These are phyloP conservation scores for Polyporus arcularius DNA, from an alignment of 768 basidiomycete genomes.

Conservation along the genomic window DNA sequence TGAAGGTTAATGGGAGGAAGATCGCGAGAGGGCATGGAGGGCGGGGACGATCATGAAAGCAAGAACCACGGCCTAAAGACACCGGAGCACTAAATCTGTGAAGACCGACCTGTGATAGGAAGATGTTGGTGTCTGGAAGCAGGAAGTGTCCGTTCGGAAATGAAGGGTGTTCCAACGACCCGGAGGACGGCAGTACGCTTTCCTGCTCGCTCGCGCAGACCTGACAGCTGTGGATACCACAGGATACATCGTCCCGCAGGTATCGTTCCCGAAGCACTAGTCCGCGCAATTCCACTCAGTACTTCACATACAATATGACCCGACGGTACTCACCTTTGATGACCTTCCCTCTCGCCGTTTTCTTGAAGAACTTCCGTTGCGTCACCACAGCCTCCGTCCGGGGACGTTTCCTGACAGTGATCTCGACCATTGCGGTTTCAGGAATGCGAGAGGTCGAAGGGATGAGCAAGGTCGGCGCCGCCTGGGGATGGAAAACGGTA, in stretches of 20 bases:
- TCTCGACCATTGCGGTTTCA: constrained; percentile 46
- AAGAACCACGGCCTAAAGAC: neutral
- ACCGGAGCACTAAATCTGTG: neutral
- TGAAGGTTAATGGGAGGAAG: constrained; percentile 2
- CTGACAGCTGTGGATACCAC: constrained; percentile 75
- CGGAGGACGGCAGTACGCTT: constrained; percentile 57
- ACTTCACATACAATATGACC: neutral
- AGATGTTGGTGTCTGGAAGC: constrained; percentile 93
- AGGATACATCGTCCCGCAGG: constrained; percentile 87
- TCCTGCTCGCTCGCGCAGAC: constrained; percentile 50
- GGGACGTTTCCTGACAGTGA: constrained; percentile 74
- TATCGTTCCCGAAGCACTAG: constrained; percentile 89
- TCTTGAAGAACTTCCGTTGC: constrained; percentile 94
- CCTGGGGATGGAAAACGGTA: neutral
- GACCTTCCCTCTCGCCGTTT: constrained; percentile 91
- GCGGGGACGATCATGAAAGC: neutral
- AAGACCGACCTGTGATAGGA: constrained; percentile 75
- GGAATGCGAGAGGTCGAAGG: neutral
- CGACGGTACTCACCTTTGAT: constrained; percentile 70
- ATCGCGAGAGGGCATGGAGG: neutral
- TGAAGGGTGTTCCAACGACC: constrained; percentile 54
- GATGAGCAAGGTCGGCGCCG: neutral
- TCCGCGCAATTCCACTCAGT: neutral
- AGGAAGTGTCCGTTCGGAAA: constrained; percentile 77
- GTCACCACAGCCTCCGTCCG: constrained; percentile 71